phyloP scores from a whole-genome alignment of 805 yeast genomes.

The Metschnikowia colocasiae region DNA sequence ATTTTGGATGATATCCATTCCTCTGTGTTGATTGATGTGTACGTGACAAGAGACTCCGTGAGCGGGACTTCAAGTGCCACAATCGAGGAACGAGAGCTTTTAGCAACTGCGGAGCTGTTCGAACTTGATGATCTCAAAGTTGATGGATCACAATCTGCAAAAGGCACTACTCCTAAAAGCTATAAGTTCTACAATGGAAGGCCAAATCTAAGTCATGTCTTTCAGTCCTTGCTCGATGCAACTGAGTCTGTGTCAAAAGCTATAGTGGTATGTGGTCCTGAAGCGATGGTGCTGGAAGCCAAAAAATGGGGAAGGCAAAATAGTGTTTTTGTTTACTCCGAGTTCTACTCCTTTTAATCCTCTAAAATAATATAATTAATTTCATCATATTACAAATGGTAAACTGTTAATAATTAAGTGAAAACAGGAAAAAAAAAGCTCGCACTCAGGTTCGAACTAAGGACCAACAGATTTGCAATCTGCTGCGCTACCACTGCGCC shows the following conservation, averaged over 20 bases:
- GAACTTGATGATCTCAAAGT: constrained; percentile 10
- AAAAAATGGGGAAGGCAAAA: constrained; percentile 32
- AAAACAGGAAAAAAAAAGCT: constrained; percentile 42
- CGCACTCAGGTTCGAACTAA: constrained; percentile 93
- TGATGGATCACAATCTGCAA: constrained; percentile 5
- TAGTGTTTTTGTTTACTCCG: constrained; percentile 40
- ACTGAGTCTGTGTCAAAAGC: constrained; percentile 41
- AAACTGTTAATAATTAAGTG: background rate
- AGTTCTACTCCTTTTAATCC: constrained; percentile 20
- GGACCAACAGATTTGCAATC: constrained; percentile 99
- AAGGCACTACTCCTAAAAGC: constrained; percentile 12
- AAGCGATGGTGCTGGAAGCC: constrained; percentile 39
- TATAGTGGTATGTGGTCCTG: constrained; percentile 61
- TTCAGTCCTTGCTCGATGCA: constrained; percentile 28
- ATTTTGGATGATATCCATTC: constrained; percentile 37
- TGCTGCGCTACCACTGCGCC: constrained; percentile 99
- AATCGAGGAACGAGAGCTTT: constrained; percentile 20
- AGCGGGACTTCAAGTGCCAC: background rate
- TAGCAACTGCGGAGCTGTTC: constrained; percentile 18
- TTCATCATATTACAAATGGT: too few species aligned
- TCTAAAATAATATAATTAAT: too few species aligned
- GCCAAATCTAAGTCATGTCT: constrained; percentile 38
- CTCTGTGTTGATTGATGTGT: constrained; percentile 7
- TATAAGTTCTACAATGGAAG: constrained; percentile 30
- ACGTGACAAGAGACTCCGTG: constrained; percentile 9